phyloP scores from a whole-genome alignment of 176 grass and related monocot genomes.

The Phragmites australis region DNA sequence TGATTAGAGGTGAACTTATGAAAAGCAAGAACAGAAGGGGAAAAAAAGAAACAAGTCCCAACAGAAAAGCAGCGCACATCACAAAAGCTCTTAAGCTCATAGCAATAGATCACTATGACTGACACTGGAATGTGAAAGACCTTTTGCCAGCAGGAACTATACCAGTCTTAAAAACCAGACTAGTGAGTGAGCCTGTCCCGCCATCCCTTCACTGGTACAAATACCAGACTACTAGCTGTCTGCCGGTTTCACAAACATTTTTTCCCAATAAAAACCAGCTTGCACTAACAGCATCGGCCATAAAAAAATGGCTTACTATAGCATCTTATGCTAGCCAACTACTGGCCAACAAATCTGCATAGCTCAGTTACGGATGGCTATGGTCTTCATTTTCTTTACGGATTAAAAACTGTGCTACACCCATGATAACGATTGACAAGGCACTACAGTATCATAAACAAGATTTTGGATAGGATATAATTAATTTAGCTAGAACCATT shows the following conservation, averaged over 20 bases:
- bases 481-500: not conserved
- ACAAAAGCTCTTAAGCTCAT: not conserved
- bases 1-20: not conserved
- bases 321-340: not conserved
- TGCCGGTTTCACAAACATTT: not conserved
- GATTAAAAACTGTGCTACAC: not conserved
- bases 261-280: not conserved
- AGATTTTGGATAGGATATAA: not conserved
- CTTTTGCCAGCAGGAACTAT: not conserved
- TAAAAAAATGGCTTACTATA: not conserved
- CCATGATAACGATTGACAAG: not conserved
- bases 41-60: not conserved
- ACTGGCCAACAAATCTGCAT: not conserved
- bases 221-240: not conserved
- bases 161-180: not conserved
- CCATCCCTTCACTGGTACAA: not conserved
- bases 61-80: not conserved
- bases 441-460: not conserved
- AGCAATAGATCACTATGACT: not conserved
- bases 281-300: not conserved
- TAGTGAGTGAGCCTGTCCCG: not conserved
- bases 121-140: not conserved
- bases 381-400: not conserved
- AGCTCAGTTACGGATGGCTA: not conserved
- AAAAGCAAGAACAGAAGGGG: conserved; percentile 11